Base-by-base conservation (phyloP, 2,329 filamentous ascomycete species). In the Acrodontium crateriforme region DNA sequence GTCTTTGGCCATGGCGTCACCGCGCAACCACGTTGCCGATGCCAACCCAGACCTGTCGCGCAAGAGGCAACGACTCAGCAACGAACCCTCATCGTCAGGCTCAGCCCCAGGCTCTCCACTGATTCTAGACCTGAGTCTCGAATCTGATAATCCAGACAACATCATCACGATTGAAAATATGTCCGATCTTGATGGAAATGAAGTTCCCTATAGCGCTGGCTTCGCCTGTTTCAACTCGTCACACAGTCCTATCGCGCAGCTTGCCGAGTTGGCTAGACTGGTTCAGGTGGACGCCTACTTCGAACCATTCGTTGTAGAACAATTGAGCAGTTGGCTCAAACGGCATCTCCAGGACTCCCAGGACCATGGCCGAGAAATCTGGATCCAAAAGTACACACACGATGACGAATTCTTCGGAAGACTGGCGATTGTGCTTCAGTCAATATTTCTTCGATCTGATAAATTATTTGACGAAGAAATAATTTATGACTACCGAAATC, bases 21-120 rank as follows among this genome's bases (percentile, higher is more conserved):
- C 37, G 18, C 58, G 59, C 45, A 54, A 62, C 38, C 50, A 53
- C 32, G 52, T 53, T 34, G 57, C 55, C 43, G 58, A 63, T 49
- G 54, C 54, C 30, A 53, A 61, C 42, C 46, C 53, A 28, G 56
- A 56, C 18, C 50, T 55, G 31, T 54, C 56, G 17, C 56, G 59
- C 44, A 64, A 63, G 50, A 55, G 59, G 43, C 59, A 56, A 34
- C 46, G 53, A 31, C 34, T 54, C 28, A 60, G 56, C 41, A 53
- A 54, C 41, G 58, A 50, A 15, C 19, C 23, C 8, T 36, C 39
- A 12, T 41, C 43, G 13, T 34, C 43, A 14, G 29, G 34, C n/a
- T 49, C 31, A 24, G 28, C 28, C 34, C n/a, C n/a, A n/a, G 36
- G 35, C 19, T 33, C 32, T 23, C 36, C 46, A 12, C 24, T 40